Base-by-base conservation (phyloP, 768 basidiomycete genomes). In the Lactifluus piperatus region DNA sequence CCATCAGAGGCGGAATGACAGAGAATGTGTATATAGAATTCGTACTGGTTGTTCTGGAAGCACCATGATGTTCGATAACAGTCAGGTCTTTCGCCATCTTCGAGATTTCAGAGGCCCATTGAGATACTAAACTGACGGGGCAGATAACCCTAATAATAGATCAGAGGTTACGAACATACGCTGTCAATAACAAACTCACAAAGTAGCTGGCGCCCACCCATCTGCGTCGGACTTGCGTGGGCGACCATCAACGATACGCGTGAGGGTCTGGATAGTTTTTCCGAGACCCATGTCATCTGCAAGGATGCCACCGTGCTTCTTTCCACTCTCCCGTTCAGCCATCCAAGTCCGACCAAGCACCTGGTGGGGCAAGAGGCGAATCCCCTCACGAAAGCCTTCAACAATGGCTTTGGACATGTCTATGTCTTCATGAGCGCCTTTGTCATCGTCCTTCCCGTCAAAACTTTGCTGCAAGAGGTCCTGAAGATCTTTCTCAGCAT, bases 211-310 rank as follows among this genome's bases (percentile, higher is more conserved):
- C 24, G 82, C 79, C 78, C 81, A 94, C 0, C 91, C 90, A 14
- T 83, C 84, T 62, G 77, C 80, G 65, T 95, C 90, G 5, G 79
- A 77, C 60, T 83, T 83, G 20, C 77, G 81, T 8, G 88, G 81
- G 4, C 81, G 78, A 0, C 91, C 88, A 56, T 94, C 91, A 0
- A 91, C 83, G 43, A 99, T 94, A 1, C 92, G 82, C 0, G 87
- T 80, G 13, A 98, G 74, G 0, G 90, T 89, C 67, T 98, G 95
- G 24, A 97, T 89, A 0, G 97, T 99, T 74, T 94, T 92, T 1
- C 89, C 89, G 1, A 91, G 77, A 59, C 88, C 89, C 86, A 91
- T 91, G 67, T 90, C 90, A 69, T 97, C 94, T 5, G 93, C 93
- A 14, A 97, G 74, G 64, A 97, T 93, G 0, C 95, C 95, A 1